A percentile compares a stretch with the other conserved stretches of the same genome.
phyloP scores from a whole-genome alignment of 257 asterid genomes.

The Nicotiana noctiflora region DNA sequence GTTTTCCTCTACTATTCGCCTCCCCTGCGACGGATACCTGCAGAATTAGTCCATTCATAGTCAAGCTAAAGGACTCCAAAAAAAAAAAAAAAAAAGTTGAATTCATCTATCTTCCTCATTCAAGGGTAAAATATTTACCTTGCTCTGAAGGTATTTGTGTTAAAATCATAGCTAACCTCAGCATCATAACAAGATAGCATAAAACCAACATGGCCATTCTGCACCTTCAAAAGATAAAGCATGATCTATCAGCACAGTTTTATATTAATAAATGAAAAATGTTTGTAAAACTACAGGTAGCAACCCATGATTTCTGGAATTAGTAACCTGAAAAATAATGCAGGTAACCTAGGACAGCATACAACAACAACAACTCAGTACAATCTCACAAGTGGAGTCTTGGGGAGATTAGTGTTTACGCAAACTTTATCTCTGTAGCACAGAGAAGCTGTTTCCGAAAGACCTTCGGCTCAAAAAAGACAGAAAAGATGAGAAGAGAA shows the following conservation, averaged over 20 bases:
- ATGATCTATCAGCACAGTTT: conserved; percentile 7
- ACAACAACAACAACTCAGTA: too few species aligned
- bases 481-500: too few species aligned
- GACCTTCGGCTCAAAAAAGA: too few species aligned
- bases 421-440: too few species aligned
- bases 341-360: background rate
- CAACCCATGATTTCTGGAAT: background rate
- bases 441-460: too few species aligned
- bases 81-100: background rate
- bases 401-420: too few species aligned
- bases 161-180: conserved; percentile 58
- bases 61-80: background rate
- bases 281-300: background rate
- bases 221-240: conserved; percentile 28
- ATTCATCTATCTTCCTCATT: background rate
- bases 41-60: background rate
- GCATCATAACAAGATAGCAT: conserved; percentile 95
- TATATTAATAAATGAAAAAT: background rate
- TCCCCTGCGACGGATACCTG: conserved; percentile 66
- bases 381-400: too few species aligned
- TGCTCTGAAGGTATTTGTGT: conserved; percentile 64
- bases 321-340: too few species aligned
- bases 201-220: conserved; percentile 81
- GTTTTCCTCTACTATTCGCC: conserved; percentile 61
- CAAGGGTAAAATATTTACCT: conserved; percentile 32